Evolutionary conservation across 768 basidiomycete genomes (phyloP), one percentile per base, ranked within the genome.

Genomic region (Panaeolus papilionaceus): DNA sequence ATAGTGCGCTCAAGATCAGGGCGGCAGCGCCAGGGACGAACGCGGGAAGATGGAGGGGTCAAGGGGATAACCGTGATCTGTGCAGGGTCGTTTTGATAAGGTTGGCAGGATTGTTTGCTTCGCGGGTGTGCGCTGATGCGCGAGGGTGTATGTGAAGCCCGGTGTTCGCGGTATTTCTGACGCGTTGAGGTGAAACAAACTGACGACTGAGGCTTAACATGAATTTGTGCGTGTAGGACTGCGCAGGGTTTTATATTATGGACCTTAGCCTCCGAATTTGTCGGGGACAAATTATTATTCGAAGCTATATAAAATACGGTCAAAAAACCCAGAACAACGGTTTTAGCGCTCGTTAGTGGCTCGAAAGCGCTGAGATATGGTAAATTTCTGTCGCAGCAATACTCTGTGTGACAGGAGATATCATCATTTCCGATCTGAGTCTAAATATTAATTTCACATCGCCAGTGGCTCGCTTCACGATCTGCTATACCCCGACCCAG

Each of bases 1-100:
- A 33, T 58, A 33, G 54, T 58, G 54, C 54, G 54, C 54, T 58
- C 54, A 58, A 33, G 54, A 58, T 58, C 54, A 58, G 54, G 54
- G 54, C 54, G 54, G 54, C 54, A 33, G 28, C 54, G 54, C 54
- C 54, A 58, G 54, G 54, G 54, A 58, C 54, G 12, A 37, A 28
- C 54, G 54, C 28, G 54, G 28, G 54, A 37, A 37, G 26, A 37
- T 33, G 28, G 54, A 16, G 54, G 7, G 23, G 23, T 23, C 51
- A 54, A 54, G 51, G 54, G 54, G 54, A 58, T 58, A 58, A 4
- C 23, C 28, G 14, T 58, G 26, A 58, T 58, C 54, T 28, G 14
- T 58, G 26, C 54, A 58, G 54, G 54, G 54, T 58, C 28, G 28
- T 3, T 14, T 9, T 58, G 54, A 58, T 58, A 58, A 33, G 54